These are phyloP conservation scores for Syzygium syzygioides DNA, from an alignment of 441 rosid genomes.

Conservation along the genomic window DNA sequence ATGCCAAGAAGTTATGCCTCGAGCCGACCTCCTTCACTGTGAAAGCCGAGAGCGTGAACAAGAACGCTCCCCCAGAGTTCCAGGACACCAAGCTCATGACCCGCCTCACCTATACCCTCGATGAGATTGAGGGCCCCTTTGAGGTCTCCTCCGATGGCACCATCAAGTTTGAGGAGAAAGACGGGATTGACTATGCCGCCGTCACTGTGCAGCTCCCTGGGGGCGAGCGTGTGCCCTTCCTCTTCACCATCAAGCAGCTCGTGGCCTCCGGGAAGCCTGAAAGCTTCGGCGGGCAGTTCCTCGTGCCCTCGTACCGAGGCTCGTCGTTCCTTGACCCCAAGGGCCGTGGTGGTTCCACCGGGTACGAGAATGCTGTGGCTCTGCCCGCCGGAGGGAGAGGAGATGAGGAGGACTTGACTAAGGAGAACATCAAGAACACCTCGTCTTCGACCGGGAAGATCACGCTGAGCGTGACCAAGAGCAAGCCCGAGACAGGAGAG, in stretches of 20 bases:
- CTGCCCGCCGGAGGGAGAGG: slow-evolving; percentile 95
- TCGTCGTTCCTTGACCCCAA: slow-evolving; percentile 88
- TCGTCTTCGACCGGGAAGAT: slow-evolving; percentile 67
- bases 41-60: slow-evolving; percentile 62
- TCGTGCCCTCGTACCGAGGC: slow-evolving; percentile 84
- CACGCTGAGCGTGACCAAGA: slow-evolving; percentile 62
- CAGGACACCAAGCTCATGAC: slow-evolving; percentile 90
- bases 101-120: slow-evolving; percentile 88
- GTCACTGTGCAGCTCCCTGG: slow-evolving; percentile 87
- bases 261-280: slow-evolving; percentile 85
- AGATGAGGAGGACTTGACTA: slow-evolving; percentile 66
- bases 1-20: slow-evolving; percentile 62
- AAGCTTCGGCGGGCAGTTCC: slow-evolving; percentile 56
- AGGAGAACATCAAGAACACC: slow-evolving; percentile 65
- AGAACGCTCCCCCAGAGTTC: slow-evolving; percentile 68
- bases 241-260: slow-evolving; percentile 72
- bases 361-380: slow-evolving; percentile 80
- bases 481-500: slow-evolving; percentile 70
- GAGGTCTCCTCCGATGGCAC: slow-evolving; percentile 59
- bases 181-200: slow-evolving; percentile 84
- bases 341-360: slow-evolving; percentile 88
- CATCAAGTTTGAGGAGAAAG: slow-evolving; percentile 67
- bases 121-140: slow-evolving; percentile 88
- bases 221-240: slow-evolving; percentile 86
- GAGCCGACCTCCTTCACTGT: slow-evolving; percentile 93